These are phyloP conservation scores for Aethionema arabicum DNA, from an alignment of 345 rosid species.

Conservation along the genomic window DNA sequence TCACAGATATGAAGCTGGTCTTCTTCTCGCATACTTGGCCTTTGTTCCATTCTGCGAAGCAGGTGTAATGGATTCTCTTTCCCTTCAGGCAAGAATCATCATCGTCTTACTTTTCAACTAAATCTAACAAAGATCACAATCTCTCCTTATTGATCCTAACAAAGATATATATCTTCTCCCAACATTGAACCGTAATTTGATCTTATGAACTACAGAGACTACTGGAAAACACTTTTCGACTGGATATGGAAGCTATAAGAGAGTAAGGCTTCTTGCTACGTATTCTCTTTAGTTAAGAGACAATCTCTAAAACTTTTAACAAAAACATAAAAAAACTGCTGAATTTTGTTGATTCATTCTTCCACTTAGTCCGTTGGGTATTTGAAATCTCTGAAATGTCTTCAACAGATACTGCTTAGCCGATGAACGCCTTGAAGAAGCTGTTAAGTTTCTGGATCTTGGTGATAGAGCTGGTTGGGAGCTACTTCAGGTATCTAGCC, in stretches of 20 bases:
- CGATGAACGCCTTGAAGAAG: slow-evolving; percentile 79
- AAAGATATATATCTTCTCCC: slow-evolving; percentile 7
- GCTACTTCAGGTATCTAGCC: slow-evolving; percentile 68
- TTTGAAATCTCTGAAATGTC: background rate
- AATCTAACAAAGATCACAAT: background rate
- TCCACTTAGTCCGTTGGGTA: slow-evolving; percentile 11
- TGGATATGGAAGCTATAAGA: slow-evolving; percentile 84
- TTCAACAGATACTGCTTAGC: slow-evolving; percentile 82
- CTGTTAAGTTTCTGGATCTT: slow-evolving; percentile 81
- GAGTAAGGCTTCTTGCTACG: slow-evolving; percentile 68
- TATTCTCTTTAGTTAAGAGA: background rate
- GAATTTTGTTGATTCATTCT: background rate
- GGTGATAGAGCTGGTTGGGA: slow-evolving; percentile 89
- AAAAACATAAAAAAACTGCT: background rate
- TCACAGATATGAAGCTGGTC: slow-evolving; percentile 88
- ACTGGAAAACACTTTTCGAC: slow-evolving; percentile 80
- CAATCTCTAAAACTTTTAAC: background rate
- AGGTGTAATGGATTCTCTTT: slow-evolving; percentile 77
- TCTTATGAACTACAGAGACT: slow-evolving; percentile 67
- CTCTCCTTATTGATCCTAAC: slow-evolving; percentile 1
- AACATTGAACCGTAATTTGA: slow-evolving; percentile 11
- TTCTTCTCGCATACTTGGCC: slow-evolving; percentile 89
- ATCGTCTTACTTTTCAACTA: slow-evolving; percentile 1
- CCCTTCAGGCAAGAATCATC: slow-evolving; percentile 63
- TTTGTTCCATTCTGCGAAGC: slow-evolving; percentile 93